phyloP scores from a whole-genome alignment of 2,329 filamentous ascomycete species.

The Apiospora hydei region DNA sequence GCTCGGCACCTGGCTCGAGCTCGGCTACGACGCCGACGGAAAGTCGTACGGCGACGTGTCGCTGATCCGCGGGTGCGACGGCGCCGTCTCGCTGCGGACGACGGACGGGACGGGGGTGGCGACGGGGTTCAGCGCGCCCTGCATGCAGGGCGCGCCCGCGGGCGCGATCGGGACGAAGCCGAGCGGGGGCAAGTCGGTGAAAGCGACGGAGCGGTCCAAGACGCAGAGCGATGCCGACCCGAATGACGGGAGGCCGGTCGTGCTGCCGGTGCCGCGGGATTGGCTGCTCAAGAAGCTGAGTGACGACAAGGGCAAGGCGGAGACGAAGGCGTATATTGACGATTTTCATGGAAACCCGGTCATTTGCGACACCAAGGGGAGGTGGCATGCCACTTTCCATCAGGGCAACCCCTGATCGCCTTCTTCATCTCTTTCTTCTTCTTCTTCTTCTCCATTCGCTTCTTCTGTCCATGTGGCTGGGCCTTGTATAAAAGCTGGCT shows the following conservation, averaged over 20 bases:
- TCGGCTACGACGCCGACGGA: constrained; percentile 27
- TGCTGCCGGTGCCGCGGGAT: constrained; percentile 23
- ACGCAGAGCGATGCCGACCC: constrained; percentile 6
- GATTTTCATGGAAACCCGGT: constrained; percentile 34
- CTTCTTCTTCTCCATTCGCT: background rate
- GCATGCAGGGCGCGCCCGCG: constrained; percentile 7
- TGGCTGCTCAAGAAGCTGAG: constrained; percentile 29
- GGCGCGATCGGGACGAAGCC: constrained; percentile 11
- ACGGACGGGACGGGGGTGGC: constrained; percentile 22
- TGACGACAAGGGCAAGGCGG: background rate
- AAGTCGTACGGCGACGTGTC: constrained; percentile 30
- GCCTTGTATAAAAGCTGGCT: no score
- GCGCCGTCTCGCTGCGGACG: constrained; percentile 27
- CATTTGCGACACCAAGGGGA: constrained; percentile 29
- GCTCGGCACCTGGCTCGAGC: constrained; percentile 33
- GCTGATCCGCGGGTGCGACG: constrained; percentile 34
- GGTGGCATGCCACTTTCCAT: constrained; percentile 31
- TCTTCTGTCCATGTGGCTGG: background rate
- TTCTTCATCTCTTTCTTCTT: background rate
- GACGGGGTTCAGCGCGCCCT: constrained; percentile 29
- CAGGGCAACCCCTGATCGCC: constrained; percentile 23
- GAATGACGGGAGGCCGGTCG: background rate
- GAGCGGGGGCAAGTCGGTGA: background rate
- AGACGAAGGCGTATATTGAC: constrained; percentile 30
- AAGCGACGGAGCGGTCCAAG: constrained; percentile 3